phyloP scores from a whole-genome alignment of 2,329 filamentous ascomycete species.

The Neurospora sp. region DNA sequence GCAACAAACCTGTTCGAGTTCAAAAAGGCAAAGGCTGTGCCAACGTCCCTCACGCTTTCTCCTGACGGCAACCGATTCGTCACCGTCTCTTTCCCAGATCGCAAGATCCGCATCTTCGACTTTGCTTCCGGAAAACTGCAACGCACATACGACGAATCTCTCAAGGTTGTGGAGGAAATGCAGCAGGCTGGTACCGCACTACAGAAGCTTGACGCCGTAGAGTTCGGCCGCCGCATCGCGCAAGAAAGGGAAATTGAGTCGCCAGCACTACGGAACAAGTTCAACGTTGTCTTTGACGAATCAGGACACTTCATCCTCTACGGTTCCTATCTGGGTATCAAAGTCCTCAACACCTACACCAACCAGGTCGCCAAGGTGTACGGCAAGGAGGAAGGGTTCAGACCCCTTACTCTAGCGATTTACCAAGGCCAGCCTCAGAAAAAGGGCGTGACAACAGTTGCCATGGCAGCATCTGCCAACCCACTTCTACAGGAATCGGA shows the following conservation, averaged over 20 bases:
- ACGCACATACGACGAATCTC: conserved; percentile 89
- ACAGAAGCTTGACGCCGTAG: conserved; percentile 76
- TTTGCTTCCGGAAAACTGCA: conserved; percentile 82
- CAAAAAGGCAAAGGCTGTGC: conserved; percentile 85
- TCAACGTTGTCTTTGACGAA: conserved; percentile 91
- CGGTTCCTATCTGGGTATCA: conserved; percentile 83
- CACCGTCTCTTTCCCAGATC: conserved; percentile 83
- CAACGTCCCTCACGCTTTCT: conserved; percentile 74
- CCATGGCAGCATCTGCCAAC: conserved; percentile 94
- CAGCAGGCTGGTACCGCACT: conserved; percentile 83
- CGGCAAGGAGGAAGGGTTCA: conserved; percentile 80
- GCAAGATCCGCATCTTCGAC: conserved; percentile 88
- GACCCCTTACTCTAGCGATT: conserved; percentile 70
- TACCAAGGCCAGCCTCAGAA: conserved; percentile 96
- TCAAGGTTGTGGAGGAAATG: conserved; percentile 84
- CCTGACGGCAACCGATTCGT: conserved; percentile 80
- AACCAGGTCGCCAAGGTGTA: conserved; percentile 88
- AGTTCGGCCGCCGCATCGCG: conserved; percentile 82
- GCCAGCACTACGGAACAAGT: conserved; percentile 53
- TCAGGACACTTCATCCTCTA: conserved; percentile 93
- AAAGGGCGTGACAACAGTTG: conserved; percentile 85
- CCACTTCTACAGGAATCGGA: conserved; percentile 89
- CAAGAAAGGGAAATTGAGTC: conserved; percentile 80
- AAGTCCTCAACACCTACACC: conserved; percentile 92
- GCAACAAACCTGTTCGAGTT: conserved; percentile 93